phyloP scores from a whole-genome alignment of 1,284 basidiomycete genomes.

The Caloboletus firmus region DNA sequence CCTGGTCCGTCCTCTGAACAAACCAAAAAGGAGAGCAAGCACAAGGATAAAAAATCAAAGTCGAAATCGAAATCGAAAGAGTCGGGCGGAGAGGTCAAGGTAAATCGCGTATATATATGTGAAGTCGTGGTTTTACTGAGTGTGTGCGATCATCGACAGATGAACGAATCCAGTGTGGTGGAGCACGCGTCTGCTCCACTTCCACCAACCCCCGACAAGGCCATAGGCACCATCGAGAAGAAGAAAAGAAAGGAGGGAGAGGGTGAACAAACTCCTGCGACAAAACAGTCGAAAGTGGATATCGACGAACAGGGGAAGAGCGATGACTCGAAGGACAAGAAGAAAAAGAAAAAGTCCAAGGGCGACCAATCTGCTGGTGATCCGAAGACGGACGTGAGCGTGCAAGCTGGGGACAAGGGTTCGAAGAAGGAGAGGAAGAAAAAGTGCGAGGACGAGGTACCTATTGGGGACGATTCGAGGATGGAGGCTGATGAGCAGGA shows the following conservation, averaged over 20 bases:
- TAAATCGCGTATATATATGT: conserved; percentile 13
- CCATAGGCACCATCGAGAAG: conserved; percentile 23
- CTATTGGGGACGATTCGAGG: not conserved
- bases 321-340: conserved; percentile 28
- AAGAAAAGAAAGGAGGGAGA: conserved; percentile 24
- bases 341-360: conserved; percentile 21
- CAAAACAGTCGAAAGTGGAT: not conserved
- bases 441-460: conserved; percentile 3
- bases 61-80: conserved; percentile 24
- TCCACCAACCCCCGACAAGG: not conserved
- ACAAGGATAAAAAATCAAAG: conserved; percentile 32
- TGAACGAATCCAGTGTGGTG: not conserved
- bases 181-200: not conserved
- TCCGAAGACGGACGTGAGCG: not conserved
- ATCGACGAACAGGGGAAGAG: conserved; percentile 10
- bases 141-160: conserved; percentile 1
- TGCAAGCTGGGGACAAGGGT: not conserved
- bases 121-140: conserved; percentile 8
- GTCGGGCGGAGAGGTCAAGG: conserved; percentile 7
- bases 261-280: not conserved
- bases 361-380: not conserved
- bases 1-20: conserved; percentile 1
- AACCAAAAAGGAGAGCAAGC: conserved; percentile 29
- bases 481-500: conserved; percentile 1
- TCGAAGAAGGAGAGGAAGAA: conserved; percentile 10